Conservation (phyloP, 1,139 yeast species). For the Martiniozyma asiatica region DNA sequence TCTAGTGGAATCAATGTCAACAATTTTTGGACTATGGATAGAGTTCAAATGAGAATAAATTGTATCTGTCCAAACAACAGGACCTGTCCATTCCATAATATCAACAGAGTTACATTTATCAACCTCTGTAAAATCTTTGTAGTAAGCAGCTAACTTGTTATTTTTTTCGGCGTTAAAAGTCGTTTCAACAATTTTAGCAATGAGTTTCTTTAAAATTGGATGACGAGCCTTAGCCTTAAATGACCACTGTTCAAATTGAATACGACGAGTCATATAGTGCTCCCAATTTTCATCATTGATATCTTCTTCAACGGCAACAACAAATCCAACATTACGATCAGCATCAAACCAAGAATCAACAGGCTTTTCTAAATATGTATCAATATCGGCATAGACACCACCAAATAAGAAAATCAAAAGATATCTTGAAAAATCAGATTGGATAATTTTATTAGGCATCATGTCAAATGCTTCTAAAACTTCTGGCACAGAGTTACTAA, state of each 20-base stretch:
- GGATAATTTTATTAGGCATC: slow-evolving; percentile 43
- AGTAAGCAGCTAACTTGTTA: slow-evolving; percentile 22
- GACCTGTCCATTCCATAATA: slow-evolving; percentile 49
- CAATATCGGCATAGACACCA: slow-evolving; percentile 46
- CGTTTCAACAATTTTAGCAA: slow-evolving; percentile 38
- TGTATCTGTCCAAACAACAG: slow-evolving; percentile 48
- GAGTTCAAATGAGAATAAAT: slow-evolving; percentile 34
- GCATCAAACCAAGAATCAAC: slow-evolving; percentile 24
- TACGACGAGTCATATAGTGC: slow-evolving; percentile 27
- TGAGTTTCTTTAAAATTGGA: slow-evolving; percentile 43
- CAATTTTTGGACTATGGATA: slow-evolving; percentile 20
- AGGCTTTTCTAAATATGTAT: slow-evolving; percentile 27
- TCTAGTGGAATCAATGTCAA: slow-evolving; percentile 21
- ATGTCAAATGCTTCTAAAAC: slow-evolving; percentile 37
- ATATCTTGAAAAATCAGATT: slow-evolving; percentile 44
- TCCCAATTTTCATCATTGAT: slow-evolving; percentile 24
- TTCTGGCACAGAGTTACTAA: slow-evolving; percentile 30
- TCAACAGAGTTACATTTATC: slow-evolving; percentile 24
- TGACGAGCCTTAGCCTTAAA: slow-evolving; percentile 37
- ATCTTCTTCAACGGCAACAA: slow-evolving; percentile 23
- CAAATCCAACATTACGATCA: slow-evolving; percentile 27
- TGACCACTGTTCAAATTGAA: slow-evolving; percentile 35
- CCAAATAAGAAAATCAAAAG: slow-evolving; percentile 40
- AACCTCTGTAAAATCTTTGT: slow-evolving; percentile 20
- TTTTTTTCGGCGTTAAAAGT: slow-evolving; percentile 29